Base-by-base conservation (phyloP, 768 basidiomycete genomes). In the Auricularia auricula-judae region DNA sequence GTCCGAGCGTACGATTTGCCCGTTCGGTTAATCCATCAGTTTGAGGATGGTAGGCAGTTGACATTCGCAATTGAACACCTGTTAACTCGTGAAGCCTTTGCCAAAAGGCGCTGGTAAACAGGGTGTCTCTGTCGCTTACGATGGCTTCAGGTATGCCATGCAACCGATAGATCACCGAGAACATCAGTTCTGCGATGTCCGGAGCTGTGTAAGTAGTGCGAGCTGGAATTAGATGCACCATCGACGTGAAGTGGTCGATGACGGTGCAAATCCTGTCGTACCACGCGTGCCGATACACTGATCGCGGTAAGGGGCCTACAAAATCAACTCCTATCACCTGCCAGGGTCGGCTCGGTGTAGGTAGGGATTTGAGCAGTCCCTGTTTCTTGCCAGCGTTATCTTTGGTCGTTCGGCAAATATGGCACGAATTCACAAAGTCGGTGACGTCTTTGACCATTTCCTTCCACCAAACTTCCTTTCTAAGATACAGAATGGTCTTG, bases 391-490 rank as follows among this genome's bases (percentile, higher is more conserved):
- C 65, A 44, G 65, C 71, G n/a, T 12, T 36, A 1, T 67, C 47
- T 62, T 74, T 74, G 10, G 65, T 66, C 14, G 36, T 51, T 33
- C 62, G 63, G 62, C 73, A 74, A 33, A 64, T 66, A 4, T 18
- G 3, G 64, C 73, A 74, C 3, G 68, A 59, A 3, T 68, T 64
- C 51, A 76, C 77, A 44, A 61, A 78, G 0, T 67, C 62, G 7
- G 70, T 63, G 0, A 73, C 66, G 35, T 80, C 76, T 0, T 44
- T 7, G 0, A 67, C 70, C 62, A 80, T 75, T 0, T 68, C 62
- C 18, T 74, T 74, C 79, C 79, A 79, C 77, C 78, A 79, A 0
- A 78, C 73, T 4, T 75, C 53, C 36, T 51, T 8, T 16, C 47
- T 8, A 5, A 51, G 47, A 16, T 51, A 51, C 10, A 51, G 8